phyloP scores from a whole-genome alignment of 805 yeast species.

The Kregervanrija delftensis region DNA sequence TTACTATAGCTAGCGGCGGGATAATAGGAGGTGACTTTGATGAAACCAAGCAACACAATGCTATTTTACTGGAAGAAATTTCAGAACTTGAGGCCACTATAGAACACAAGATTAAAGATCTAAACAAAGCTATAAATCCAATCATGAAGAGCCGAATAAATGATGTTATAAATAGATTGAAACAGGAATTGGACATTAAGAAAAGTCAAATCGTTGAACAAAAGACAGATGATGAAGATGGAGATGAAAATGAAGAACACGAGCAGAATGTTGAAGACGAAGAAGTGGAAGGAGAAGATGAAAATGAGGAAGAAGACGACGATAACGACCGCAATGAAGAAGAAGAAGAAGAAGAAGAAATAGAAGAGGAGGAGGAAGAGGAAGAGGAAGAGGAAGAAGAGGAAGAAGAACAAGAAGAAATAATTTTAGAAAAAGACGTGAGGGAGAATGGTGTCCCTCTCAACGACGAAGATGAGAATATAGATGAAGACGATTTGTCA shows the following conservation, averaged over 20 bases:
- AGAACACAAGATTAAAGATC: conserved; percentile 63
- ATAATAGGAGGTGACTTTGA: conserved; percentile 33
- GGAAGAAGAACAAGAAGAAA: conserved; percentile 1
- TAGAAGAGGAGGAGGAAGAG: conserved; percentile 30
- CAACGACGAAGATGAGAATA: neutral
- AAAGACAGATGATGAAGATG: conserved; percentile 10
- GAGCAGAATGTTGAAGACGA: conserved; percentile 12
- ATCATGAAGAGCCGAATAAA: conserved; percentile 81
- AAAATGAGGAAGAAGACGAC: conserved; percentile 15
- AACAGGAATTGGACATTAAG: conserved; percentile 77
- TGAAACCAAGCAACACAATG: conserved; percentile 54
- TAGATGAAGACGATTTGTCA: conserved; percentile 2
- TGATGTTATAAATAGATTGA: conserved; percentile 71
- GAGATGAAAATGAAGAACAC: conserved; percentile 20
- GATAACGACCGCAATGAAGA: conserved; percentile 17
- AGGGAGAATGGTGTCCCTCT: neutral
- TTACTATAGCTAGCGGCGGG: conserved; percentile 25
- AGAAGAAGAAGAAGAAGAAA: conserved; percentile 62
- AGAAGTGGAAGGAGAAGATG: conserved; percentile 14
- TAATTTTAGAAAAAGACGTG: neutral
- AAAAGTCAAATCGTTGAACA: conserved; percentile 46
- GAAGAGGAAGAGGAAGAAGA: conserved; percentile 12
- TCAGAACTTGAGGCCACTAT: conserved; percentile 74
- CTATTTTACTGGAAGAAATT: conserved; percentile 78
- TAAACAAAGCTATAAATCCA: conserved; percentile 70